Evolutionary conservation across 106 monocot genomes (phyloP).

Genomic region (Dactylorhiza incarnata): DNA sequence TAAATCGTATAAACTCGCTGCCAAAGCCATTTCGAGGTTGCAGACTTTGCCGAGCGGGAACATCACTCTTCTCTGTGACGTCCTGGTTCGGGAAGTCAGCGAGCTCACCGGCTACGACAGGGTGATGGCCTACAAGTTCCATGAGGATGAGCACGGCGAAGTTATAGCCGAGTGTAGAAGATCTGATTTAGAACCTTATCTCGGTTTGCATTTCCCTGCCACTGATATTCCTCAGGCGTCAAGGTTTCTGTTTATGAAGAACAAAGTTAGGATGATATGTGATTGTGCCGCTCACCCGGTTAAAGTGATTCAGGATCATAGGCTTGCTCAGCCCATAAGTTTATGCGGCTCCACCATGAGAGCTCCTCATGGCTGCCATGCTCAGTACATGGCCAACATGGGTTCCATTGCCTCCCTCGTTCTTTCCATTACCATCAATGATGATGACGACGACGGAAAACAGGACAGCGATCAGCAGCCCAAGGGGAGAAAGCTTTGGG

Average conservation of each 20-base stretch:
- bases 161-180: slow-evolving; percentile 69
- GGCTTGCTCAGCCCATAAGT: slow-evolving; percentile 45
- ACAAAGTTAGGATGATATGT: slow-evolving; percentile 88
- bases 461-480: slow-evolving; percentile 28
- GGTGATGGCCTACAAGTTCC: slow-evolving; percentile 94
- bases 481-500: slow-evolving; percentile 74
- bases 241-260: slow-evolving; percentile 93
- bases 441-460: slow-evolving; percentile 52
- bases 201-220: slow-evolving; percentile 90
- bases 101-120: slow-evolving; percentile 83
- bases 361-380: slow-evolving; percentile 91
- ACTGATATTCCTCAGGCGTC: slow-evolving; percentile 96
- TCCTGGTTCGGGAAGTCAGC: slow-evolving; percentile 57
- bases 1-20: slow-evolving; percentile 80
- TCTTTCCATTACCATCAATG: slow-evolving; percentile 72
- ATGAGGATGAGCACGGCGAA: slow-evolving; percentile 91
- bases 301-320: slow-evolving; percentile 60
- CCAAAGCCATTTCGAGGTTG: slow-evolving; percentile 72
- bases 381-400: slow-evolving; percentile 93
- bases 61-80: slow-evolving; percentile 69
- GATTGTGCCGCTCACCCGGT: slow-evolving; percentile 65
- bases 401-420: slow-evolving; percentile 84
- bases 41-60: slow-evolving; percentile 80
- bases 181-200: slow-evolving; percentile 68
- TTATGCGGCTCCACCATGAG: slow-evolving; percentile 68